A percentile compares a stretch with the other conserved stretches of the same genome.
Conservation (phyloP, 2,329 filamentous ascomycete genomes). For the Pestalotiopsis sp. region DNA sequence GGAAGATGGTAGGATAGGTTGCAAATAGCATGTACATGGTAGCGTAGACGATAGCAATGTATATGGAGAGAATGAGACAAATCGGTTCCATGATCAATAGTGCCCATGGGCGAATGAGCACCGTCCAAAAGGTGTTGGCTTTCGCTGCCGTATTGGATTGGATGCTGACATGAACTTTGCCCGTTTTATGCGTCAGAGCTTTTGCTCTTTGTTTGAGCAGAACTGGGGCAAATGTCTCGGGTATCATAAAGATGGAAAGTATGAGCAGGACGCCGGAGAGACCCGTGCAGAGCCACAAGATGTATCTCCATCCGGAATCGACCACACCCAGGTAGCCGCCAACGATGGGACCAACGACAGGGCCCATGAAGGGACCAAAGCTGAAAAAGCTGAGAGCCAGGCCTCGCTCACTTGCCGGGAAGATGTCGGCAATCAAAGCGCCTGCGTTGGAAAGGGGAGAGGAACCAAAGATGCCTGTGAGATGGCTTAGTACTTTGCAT, state of each 20-base stretch:
- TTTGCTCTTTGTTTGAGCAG: not conserved
- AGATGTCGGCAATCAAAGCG: constrained; percentile 67
- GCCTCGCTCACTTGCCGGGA: constrained; percentile 55
- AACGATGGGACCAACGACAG: constrained; percentile 60
- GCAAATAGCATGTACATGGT: constrained; percentile 59
- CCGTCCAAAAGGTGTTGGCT: constrained; percentile 9
- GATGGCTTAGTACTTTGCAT: constrained; percentile 48
- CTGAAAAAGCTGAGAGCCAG: constrained; percentile 46
- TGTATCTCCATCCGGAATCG: constrained; percentile 43
- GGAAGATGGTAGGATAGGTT: constrained; percentile 66
- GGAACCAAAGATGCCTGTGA: constrained; percentile 65
- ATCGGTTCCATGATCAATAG: constrained; percentile 66
- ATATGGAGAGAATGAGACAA: constrained; percentile 63
- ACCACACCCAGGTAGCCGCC: constrained; percentile 56
- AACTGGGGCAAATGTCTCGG: not conserved
- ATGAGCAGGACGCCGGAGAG: constrained; percentile 50
- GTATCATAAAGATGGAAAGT: not conserved
- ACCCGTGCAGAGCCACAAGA: constrained; percentile 66
- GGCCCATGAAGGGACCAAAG: constrained; percentile 66
- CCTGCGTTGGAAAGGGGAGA: constrained; percentile 65
- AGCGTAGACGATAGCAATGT: constrained; percentile 60
- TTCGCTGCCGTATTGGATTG: not conserved
- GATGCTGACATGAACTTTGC: not conserved
- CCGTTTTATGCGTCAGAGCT: not conserved
- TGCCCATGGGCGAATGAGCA: constrained; percentile 14